These are phyloP conservation scores for Neurospora sp. DNA, from an alignment of 495 filamentous ascomycete genomes.

Conservation along the genomic window DNA sequence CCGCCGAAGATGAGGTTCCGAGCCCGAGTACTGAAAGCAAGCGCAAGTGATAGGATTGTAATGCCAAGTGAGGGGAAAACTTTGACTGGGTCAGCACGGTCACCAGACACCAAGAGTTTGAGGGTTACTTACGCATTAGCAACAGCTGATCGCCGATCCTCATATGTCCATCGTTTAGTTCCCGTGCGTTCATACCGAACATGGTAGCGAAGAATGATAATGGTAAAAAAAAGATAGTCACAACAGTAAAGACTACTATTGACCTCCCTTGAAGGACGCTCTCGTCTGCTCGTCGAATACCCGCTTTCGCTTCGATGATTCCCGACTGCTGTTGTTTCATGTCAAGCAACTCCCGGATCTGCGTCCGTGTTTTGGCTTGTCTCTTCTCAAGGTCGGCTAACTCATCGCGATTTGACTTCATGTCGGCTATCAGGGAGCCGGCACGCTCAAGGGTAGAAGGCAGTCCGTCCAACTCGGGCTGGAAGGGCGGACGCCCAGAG, in stretches of 20 bases:
- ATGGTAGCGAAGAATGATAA: constrained; percentile 31
- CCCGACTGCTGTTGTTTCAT: constrained; percentile 59
- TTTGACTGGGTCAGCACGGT: not conserved
- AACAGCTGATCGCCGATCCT: constrained; percentile 17
- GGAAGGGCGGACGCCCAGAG: not conserved
- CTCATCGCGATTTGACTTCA: constrained; percentile 16
- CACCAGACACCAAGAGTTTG: too few relatives aligned
- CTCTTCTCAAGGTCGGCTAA: constrained; percentile 11
- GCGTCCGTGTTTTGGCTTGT: constrained; percentile 8
- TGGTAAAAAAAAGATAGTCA: constrained; percentile 47
- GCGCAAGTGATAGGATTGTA: constrained; percentile 8
- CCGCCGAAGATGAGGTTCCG: constrained; percentile 8
- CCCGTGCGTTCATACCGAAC: constrained; percentile 33
- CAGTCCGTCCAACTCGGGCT: not conserved
- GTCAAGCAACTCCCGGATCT: constrained; percentile 39
- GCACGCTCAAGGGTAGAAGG: constrained; percentile 9
- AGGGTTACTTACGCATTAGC: constrained; percentile 22
- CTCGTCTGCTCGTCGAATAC: constrained; percentile 47
- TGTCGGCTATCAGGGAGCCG: constrained; percentile 8
- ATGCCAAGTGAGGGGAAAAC: constrained; percentile 13
- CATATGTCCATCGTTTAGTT: constrained; percentile 19
- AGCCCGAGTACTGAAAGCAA: constrained; percentile 17
- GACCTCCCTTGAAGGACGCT: constrained; percentile 47
- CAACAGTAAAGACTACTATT: constrained; percentile 57
- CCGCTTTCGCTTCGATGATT: constrained; percentile 50